Conservation (phyloP, 768 basidiomycete genomes). For the Tephrocybe rancida region DNA sequence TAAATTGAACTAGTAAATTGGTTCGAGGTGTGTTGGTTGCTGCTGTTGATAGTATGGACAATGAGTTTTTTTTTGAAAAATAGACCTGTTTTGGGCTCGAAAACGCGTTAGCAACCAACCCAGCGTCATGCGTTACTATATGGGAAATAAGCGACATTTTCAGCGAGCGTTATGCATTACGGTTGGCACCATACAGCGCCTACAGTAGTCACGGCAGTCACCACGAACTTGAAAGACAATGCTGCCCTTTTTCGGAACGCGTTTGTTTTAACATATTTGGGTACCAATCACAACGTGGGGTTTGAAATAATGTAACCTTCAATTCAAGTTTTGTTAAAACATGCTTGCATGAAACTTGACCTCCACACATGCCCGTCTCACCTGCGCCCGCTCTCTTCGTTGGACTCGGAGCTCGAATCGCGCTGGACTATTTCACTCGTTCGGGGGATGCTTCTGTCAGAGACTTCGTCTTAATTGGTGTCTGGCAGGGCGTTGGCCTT, state of each 20-base stretch:
- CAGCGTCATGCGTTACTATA: too few relatives aligned
- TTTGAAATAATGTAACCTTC: not conserved
- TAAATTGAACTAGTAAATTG: too few relatives aligned
- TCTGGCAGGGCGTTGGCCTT: constrained; percentile 76
- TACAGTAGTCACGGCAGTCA: too few relatives aligned
- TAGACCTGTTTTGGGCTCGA: too few relatives aligned
- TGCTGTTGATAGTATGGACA: too few relatives aligned
- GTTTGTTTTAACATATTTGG: not conserved
- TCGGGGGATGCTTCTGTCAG: constrained; percentile 50
- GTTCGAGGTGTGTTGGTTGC: too few relatives aligned
- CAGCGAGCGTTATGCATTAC: too few relatives aligned
- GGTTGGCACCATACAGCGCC: too few relatives aligned
- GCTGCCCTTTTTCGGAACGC: constrained; percentile 14
- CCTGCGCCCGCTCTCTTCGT: constrained; percentile 71
- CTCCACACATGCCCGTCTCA: constrained; percentile 38
- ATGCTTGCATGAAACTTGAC: constrained; percentile 19
- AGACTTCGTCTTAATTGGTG: constrained; percentile 67
- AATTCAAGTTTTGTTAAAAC: not conserved
- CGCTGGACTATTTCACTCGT: constrained; percentile 59
- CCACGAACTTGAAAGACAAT: too few relatives aligned
- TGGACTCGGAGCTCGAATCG: constrained; percentile 74
- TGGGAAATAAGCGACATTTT: too few relatives aligned
- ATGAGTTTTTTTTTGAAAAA: too few relatives aligned
- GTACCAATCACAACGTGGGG: constrained; percentile 1
- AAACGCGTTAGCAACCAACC: too few relatives aligned